Percentiles rank a stretch among this genome's conserved stretches.
Evolutionary conservation across 139 green algal species (phyloP).

Genomic region (Auxenochlorella pyrenoidosa): DNA sequence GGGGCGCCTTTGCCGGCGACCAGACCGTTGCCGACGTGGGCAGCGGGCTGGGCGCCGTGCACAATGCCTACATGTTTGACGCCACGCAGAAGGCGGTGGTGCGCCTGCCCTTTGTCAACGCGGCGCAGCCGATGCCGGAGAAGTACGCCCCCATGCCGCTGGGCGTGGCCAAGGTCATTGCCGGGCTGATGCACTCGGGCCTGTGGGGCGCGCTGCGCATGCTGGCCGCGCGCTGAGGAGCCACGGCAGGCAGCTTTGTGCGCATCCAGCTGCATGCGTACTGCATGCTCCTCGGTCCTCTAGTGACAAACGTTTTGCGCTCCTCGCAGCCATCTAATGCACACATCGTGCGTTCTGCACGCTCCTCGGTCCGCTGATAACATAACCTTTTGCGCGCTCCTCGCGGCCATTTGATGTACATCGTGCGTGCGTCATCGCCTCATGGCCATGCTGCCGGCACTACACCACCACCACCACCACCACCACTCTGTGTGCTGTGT

Average conservation of each 20-base stretch:
- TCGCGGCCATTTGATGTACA: not conserved
- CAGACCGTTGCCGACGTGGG: conserved; percentile 63
- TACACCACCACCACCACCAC: too few relatives aligned
- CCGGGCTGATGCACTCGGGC: conserved; percentile 17
- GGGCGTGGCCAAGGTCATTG: not conserved
- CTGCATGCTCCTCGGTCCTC: too few relatives aligned
- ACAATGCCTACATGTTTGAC: conserved; percentile 73
- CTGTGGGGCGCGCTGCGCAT: conserved; percentile 16
- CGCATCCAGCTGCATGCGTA: too few relatives aligned
- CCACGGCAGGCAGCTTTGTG: not conserved
- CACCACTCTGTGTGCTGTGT: too few relatives aligned
- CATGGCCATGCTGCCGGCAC: too few relatives aligned
- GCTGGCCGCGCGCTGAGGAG: not conserved
- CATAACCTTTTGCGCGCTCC: not conserved
- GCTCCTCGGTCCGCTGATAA: too few relatives aligned
- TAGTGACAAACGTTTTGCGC: too few relatives aligned
- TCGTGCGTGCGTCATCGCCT: too few relatives aligned
- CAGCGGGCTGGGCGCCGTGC: conserved; percentile 73
- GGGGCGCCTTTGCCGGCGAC: conserved; percentile 76
- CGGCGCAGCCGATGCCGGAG: conserved; percentile 7
- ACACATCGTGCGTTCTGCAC: too few relatives aligned
- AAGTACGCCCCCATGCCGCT: not conserved
- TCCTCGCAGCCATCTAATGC: too few relatives aligned
- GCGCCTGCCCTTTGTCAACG: conserved; percentile 17
- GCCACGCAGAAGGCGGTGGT: conserved; percentile 9